Base-by-base conservation (phyloP, 1,139 yeast species). In the Yamadazyma siamensis region DNA sequence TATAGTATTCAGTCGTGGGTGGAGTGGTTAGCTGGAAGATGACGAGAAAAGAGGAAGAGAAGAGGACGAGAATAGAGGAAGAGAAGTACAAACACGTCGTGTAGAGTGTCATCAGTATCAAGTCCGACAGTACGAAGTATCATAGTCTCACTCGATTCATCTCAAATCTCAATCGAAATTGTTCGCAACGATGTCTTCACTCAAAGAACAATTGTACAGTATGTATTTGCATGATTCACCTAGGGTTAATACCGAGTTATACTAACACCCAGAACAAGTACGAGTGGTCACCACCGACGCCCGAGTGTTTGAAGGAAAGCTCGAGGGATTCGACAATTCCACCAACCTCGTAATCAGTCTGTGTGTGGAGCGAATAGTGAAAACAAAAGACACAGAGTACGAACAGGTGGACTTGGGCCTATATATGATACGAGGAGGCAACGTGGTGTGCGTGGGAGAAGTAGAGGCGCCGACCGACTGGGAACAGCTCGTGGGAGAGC, bases 221-320 rank as follows among this genome's bases (percentile, higher is more conserved):
- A n/a, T n/a, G n/a, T n/a, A n/a, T n/a, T n/a, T n/a, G n/a, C n/a
- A n/a, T n/a, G n/a, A n/a, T n/a, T n/a, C n/a, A n/a, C n/a, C n/a
- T n/a, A n/a, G n/a, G n/a, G n/a, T n/a, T n/a, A n/a, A n/a, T n/a
- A n/a, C n/a, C n/a, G n/a, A n/a, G n/a, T 10, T 12, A 24, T 53
- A 59, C 66, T 62, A 59, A 61, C 68, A 13, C n/a, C n/a, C 41
- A 71, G 79, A 73, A 41, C 65, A 65, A 43, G 89, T 88, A 9
- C 71, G 83, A 34, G 74, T 88, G 9, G 68, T 89, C 32, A 82
- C 95, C n/a, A 75, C 94, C 2, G 95, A 86, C 50, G 96, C 94
- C 13, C 64, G 88, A 33, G 61, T 77, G 38, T 75, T 80, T 34
- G 70, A 75, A 52, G 97, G 96, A 1, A 66, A 59, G 16, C 70